Base-by-base conservation (phyloP, 1,284 basidiomycete genomes). In the Cutaneotrichosporon cutaneum region DNA sequence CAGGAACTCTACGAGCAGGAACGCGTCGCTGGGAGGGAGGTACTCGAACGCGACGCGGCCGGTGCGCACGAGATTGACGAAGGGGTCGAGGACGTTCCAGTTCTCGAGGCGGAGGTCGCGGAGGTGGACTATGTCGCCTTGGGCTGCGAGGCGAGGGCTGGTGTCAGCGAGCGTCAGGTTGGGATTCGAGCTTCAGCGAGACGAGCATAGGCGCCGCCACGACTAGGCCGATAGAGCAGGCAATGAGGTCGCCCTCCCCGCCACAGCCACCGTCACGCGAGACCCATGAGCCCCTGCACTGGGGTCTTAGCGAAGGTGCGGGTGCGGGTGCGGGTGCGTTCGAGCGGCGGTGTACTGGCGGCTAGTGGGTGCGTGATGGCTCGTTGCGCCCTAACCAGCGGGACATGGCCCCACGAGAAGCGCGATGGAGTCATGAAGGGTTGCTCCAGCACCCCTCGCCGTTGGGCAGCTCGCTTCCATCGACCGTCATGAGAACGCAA, bases 51-150 rank as follows among this genome's bases (percentile, higher is more conserved):
- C 47, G 10, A 50, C 47, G 47, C 47, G 47, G 22, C 47, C 47
- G 22, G 24, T 16, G 26, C 47, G 47, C 10, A 24, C 26, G 47
- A 50, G 47, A 24, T 50, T 50, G 24, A 10, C 14, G 47, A 50
- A 50, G 22, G 47, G 47, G 47, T 50, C 47, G 47, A 50, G 47
- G 22, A 50, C 47, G 47, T 30, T 50, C 47, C 47, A 50, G 47
- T 50, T 50, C 26, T 50, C 47, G 24, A 50, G 11, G 24, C 47
- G 47, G 16, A 13, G 13, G 14, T 50, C 47, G 14, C 47, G 47
- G 26, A 50, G 47, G 47, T 50, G 47, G 10, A 50, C 47, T 11
- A 27, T 18, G 22, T 50, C 47, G 22, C 47, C 47, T 3, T 14
- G 47, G 7, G 47, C 26, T 5, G 47, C 47, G 47, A 50, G 47